A percentile compares a stretch with the other conserved stretches of the same genome.
Evolutionary conservation across 352 stramenopile genomes (phyloP).

Genomic region (Phytopythium kandeliae): DNA sequence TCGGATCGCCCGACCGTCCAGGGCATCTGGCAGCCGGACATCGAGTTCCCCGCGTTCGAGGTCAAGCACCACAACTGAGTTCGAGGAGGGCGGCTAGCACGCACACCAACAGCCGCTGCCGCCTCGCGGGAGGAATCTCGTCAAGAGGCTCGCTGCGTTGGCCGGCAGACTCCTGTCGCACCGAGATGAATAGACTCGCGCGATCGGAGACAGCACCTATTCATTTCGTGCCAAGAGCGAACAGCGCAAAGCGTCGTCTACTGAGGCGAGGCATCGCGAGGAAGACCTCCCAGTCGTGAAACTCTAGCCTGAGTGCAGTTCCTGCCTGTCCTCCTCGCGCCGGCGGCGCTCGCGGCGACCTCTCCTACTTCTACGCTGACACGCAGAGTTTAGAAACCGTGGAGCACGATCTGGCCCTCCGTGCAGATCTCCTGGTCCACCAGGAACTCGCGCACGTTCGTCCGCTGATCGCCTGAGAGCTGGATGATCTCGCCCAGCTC

Average conservation of each 20-base stretch:
- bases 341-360: neutral
- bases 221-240: slow-evolving; percentile 5
- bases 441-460: slow-evolving; percentile 99
- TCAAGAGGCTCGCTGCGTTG: neutral
- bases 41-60: slow-evolving; percentile 83
- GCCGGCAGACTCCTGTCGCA: neutral
- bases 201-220: slow-evolving; percentile 6
- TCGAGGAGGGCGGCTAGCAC: neutral
- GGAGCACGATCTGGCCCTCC: slow-evolving; percentile 93
- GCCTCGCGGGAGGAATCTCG: neutral
- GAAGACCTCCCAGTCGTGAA: neutral
- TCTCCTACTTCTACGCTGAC: neutral
- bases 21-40: slow-evolving; percentile 85
- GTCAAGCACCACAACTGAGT: slow-evolving; percentile 45
- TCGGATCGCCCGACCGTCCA: slow-evolving; percentile 78
- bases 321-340: neutral
- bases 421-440: slow-evolving; percentile 99
- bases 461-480: slow-evolving; percentile 98
- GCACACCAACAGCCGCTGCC: too few relatives aligned
- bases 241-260: slow-evolving; percentile 3
- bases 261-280: slow-evolving; percentile 2
- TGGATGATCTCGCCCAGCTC: slow-evolving; percentile 99
- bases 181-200: neutral
- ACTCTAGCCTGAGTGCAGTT: neutral
- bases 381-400: slow-evolving; percentile 93